Evolutionary conservation across 148 eudicot genomes (phyloP), one percentile per base, ranked within the genome.

Genomic region (Tetragonia tetragonoides): DNA sequence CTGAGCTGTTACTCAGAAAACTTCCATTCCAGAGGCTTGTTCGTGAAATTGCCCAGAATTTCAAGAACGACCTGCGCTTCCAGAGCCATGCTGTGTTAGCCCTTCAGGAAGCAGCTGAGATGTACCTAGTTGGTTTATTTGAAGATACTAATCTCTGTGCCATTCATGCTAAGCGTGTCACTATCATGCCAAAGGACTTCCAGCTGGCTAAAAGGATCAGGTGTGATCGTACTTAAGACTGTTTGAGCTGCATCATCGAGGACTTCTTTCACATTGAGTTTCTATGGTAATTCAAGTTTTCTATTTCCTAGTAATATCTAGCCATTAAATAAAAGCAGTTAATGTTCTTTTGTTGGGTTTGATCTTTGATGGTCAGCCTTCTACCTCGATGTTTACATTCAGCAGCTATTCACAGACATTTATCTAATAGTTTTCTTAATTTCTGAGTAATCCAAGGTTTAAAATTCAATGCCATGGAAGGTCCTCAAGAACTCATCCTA

Each of bases 71-170:
- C 21, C 69, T 66, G 6, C 46, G 46, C 38, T 66, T 38, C 46
- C 69, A 38, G 10, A 66, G 69, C 46, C 69, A 66, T 66, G 69
- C 70, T 39, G 49, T 39, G 23, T 67, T 40, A 67, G 70, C 49
- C 21, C 47, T 67, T 40, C 70, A 67, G 49, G 70, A 67, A 67
- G 70, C 51, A 41, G 24, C 49, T 14, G 89, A 88, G 78, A 87
- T 89, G 1, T 88, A 88, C 77, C 85, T 86, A 20, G 89, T 86
- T 28, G 89, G 91, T 81, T 80, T 88, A 17, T 88, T 86, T 49
- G 91, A 88, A 72, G 91, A 88, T 75, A 86, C 91, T 34, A 88
- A 88, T 73, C 83, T 88, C 24, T 86, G 88, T 24, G 89, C 91
- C 70, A 88, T 88, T 71, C 89, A 86, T 28, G 89, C 89, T 78